Base-by-base conservation (phyloP, 257 asterid species). In the Avicennia marina region DNA sequence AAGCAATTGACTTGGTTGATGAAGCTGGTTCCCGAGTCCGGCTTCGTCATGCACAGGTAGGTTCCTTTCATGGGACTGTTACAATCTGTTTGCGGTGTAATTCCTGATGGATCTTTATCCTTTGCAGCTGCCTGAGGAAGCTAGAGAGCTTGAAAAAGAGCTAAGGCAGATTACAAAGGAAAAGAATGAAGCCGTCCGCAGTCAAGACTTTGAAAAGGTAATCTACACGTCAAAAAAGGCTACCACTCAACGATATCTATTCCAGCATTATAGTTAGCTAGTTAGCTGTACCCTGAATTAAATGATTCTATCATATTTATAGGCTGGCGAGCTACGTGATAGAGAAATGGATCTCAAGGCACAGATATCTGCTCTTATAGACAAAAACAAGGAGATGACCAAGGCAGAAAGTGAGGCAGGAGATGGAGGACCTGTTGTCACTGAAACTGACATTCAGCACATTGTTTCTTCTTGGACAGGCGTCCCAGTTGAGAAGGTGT, bases 1-100 rank as follows among this genome's bases (percentile, higher is more conserved):
- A 91, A 75, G 98, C 98, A 41, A 91, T 91, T 59, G 98, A 91
- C 81, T 78, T 91, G 88, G 66, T 91, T 39, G 98, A 91, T 77
- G 98, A 91, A 72, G 98, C 98, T 64, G 96, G 98, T 64, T 91
- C 98, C 33, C 87, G 98, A 50, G 98, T 91, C 66, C 72, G 98
- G 67, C 96, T 91, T 65, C 96, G 89, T 51, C 98, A 91, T 76
- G 98, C 98, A 6, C 96, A 91, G 93, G 98, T 84, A 48, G 62
- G 47, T 33, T 44, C 27, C 50, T 62, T 62, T 51, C 76, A 60
- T 19, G 43, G 15, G 39, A 33, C 16, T 45, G 31, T 38, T 60
- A 7, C 34, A 36, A n/a, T 60, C 31, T 42, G n/a, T n/a, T n/a
- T 29, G 39, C 52, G 43, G 9, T 8, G 56, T 48, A 40, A 61